Evolutionary conservation across 306 rosid species (phyloP), one percentile per base, ranked within the genome.

Genomic region (Ammopiptanthus mongolicus): DNA sequence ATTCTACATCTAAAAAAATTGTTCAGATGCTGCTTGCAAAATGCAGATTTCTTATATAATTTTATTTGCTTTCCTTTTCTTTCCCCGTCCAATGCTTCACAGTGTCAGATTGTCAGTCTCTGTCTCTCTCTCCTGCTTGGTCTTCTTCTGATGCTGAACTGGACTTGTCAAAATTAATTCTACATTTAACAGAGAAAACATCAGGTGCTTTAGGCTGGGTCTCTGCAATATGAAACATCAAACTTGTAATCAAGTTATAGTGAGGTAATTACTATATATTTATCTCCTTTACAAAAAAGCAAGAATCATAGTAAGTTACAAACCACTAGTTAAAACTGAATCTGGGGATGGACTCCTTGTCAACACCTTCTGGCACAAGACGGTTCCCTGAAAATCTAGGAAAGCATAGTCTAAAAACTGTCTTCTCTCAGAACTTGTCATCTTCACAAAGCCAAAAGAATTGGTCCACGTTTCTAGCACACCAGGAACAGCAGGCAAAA

Each of bases 401-500:
- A 95, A 95, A 56, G 91, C 61, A 52, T 55, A 84, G 71, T 90
- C 87, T 69, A 88, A 53, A 85, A 88, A 91, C 67, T 87, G 82
- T 13, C 80, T 77, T 76, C 96, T 86, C 69, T 91, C 92, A 3
- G 73, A 64, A 60, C 58, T 75, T 13, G 86, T 82, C 96, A 95
- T 90, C 73, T 73, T 14, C 53, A 82, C 31, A 42, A 95, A 95
- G 62, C 96, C 96, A 74, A 95, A 95, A 73, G 91, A 59, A 44
- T 80, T 62, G 6, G 93, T 90, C 98, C 98, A 90, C 4, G 98
- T 84, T n/a, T 86, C 79, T 29, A 95, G 86, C 78, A 89, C 87
- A 23, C 75, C 74, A 10, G 89, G 86, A 36, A 87, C 84, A 13
- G 98, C 93, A 3, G 98, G 97, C 86, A 95, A 75, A 58, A 91